Percentiles rank a stretch among this genome's conserved stretches.
These are phyloP conservation scores for Quercus agrifolia DNA, from an alignment of 306 rosid genomes.

Conservation along the genomic window DNA sequence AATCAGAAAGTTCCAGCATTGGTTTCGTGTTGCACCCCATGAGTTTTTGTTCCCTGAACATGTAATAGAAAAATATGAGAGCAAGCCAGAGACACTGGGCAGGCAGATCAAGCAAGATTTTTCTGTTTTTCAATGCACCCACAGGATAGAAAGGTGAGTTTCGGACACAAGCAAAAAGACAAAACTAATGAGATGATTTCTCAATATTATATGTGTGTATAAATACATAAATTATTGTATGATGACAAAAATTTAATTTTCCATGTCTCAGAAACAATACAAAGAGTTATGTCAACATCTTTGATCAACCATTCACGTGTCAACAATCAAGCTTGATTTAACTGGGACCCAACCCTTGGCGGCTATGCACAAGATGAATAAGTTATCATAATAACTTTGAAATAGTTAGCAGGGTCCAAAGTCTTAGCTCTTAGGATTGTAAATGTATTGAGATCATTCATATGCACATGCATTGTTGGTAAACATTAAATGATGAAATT, in stretches of 20 bases:
- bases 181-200: neutral
- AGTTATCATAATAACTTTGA: too few species aligned
- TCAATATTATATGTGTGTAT: slow-evolving; percentile 5
- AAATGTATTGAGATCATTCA: too few species aligned
- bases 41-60: slow-evolving; percentile 19
- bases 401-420: too few species aligned
- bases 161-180: slow-evolving; percentile 3
- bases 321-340: slow-evolving; percentile 4
- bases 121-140: neutral
- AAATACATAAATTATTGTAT: slow-evolving; percentile 21
- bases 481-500: too few species aligned
- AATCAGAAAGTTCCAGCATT: slow-evolving; percentile 38
- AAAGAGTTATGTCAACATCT: slow-evolving; percentile 16
- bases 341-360: slow-evolving; percentile 22
- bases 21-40: slow-evolving; percentile 16
- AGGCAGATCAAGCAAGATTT: neutral
- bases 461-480: too few species aligned
- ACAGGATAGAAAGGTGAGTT: neutral
- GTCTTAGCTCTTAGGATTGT: too few species aligned
- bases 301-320: slow-evolving; percentile 24
- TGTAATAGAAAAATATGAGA: slow-evolving; percentile 1
- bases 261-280: slow-evolving; percentile 21
- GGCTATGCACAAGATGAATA: slow-evolving; percentile 4
- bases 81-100: neutral
- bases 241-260: too few species aligned